Evolutionary conservation across 75 land plant species (phyloP).

Genomic region (Picea sitchensis): DNA sequence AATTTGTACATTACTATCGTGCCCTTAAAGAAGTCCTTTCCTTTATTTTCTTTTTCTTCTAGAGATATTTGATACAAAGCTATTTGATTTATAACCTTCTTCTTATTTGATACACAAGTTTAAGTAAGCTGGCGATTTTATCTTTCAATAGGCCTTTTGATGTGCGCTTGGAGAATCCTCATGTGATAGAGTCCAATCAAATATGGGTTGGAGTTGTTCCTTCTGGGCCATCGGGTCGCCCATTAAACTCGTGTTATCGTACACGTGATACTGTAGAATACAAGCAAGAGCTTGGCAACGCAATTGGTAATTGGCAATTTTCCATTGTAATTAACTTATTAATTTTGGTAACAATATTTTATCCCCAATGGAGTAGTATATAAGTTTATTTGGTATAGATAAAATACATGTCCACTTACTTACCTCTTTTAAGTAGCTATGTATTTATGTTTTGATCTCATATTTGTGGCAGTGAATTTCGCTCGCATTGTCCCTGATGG

Average conservation of each 20-base stretch:
- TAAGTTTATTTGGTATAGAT: not conserved
- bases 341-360: not conserved
- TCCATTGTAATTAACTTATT: not conserved
- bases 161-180: constrained; percentile 91
- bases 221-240: constrained; percentile 84
- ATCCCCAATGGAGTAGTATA: not conserved
- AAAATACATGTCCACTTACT: not conserved
- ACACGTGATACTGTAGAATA: constrained; percentile 83
- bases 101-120: not conserved
- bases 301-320: constrained; percentile 57
- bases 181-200: constrained; percentile 84
- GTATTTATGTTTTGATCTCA: not conserved
- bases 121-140: not conserved
- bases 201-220: constrained; percentile 95
- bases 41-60: not conserved
- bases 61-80: not conserved
- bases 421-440: not conserved
- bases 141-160: constrained; percentile 72
- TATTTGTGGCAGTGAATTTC: constrained; percentile 75
- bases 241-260: constrained; percentile 88
- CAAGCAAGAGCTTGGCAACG: constrained; percentile 94
- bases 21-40: not conserved
- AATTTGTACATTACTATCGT: constrained; percentile 47
- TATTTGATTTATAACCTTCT: not conserved
- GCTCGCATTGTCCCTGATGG: constrained; percentile 99